phyloP scores from a whole-genome alignment of 2,329 filamentous ascomycete species.

The Colletotrichum costaricense region DNA sequence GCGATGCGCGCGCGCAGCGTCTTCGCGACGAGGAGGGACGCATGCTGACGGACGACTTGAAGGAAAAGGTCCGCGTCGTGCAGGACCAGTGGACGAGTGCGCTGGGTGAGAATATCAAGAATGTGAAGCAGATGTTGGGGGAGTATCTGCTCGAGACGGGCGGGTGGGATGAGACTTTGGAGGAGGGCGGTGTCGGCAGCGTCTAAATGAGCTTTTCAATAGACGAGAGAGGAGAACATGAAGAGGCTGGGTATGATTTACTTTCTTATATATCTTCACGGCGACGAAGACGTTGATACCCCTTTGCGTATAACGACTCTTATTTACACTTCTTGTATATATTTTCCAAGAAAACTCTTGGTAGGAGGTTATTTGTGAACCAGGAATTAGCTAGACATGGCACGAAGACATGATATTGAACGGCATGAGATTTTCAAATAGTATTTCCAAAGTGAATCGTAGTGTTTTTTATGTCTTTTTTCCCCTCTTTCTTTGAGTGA shows the following conservation, averaged over 20 bases:
- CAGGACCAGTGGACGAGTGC: slow-evolving; percentile 92
- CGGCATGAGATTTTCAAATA: no score
- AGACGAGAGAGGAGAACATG: not conserved
- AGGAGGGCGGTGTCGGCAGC: slow-evolving; percentile 65
- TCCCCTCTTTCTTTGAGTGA: no score
- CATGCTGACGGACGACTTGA: slow-evolving; percentile 83
- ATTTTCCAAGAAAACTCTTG: not conserved
- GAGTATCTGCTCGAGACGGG: slow-evolving; percentile 79
- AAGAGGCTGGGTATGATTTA: slow-evolving; percentile 5
- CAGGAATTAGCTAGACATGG: not conserved
- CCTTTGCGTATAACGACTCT: slow-evolving; percentile 32
- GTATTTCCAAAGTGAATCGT: not conserved
- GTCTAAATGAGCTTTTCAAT: slow-evolving; percentile 44
- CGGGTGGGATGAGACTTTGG: slow-evolving; percentile 87
- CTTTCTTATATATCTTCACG: slow-evolving; percentile 2
- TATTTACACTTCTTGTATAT: slow-evolving; percentile 33
- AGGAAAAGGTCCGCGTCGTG: slow-evolving; percentile 91
- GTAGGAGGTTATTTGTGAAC: not conserved
- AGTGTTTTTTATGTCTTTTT: not conserved
- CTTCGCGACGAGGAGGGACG: slow-evolving; percentile 76
- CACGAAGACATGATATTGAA: not conserved
- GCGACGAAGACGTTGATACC: slow-evolving; percentile 37
- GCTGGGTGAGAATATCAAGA: slow-evolving; percentile 80
- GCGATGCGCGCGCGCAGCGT: slow-evolving; percentile 58
- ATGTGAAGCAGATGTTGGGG: slow-evolving; percentile 79